Conservation (phyloP, 257 asterid genomes). For the Salvia rosmarinus region DNA sequence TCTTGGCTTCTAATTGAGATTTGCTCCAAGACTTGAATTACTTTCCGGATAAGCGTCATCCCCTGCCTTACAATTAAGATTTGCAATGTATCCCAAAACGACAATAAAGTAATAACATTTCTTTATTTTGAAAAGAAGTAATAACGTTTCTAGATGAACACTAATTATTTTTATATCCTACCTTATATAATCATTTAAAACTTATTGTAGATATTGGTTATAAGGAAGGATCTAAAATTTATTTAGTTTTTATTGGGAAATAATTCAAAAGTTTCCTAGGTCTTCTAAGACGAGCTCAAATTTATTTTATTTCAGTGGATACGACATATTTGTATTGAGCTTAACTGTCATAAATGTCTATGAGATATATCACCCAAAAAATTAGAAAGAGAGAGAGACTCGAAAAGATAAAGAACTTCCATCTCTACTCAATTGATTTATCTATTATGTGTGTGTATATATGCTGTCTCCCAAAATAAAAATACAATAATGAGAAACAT, state of each 20-base stretch:
- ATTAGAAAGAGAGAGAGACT: too few species aligned
- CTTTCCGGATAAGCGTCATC: neutral
- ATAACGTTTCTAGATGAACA: neutral
- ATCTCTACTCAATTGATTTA: too few species aligned
- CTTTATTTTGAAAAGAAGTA: too few species aligned
- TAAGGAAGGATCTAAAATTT: neutral
- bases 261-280: neutral
- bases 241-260: neutral
- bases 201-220: neutral
- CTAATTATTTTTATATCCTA: neutral
- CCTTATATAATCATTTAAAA: neutral
- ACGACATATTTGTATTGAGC: neutral
- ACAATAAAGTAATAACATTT: too few species aligned
- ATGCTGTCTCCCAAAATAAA: too few species aligned
- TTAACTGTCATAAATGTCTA: neutral
- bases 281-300: neutral
- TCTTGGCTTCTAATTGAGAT: constrained; percentile 13
- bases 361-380: too few species aligned
- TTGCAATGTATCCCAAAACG: neutral
- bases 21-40: constrained; percentile 5
- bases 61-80: neutral
- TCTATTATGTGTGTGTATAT: too few species aligned
- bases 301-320: neutral
- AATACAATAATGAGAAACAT: too few species aligned
- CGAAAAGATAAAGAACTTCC: too few species aligned